Evolutionary conservation across 2,329 filamentous ascomycete species (phyloP).

Genomic region (Fusarium sambucinum): DNA sequence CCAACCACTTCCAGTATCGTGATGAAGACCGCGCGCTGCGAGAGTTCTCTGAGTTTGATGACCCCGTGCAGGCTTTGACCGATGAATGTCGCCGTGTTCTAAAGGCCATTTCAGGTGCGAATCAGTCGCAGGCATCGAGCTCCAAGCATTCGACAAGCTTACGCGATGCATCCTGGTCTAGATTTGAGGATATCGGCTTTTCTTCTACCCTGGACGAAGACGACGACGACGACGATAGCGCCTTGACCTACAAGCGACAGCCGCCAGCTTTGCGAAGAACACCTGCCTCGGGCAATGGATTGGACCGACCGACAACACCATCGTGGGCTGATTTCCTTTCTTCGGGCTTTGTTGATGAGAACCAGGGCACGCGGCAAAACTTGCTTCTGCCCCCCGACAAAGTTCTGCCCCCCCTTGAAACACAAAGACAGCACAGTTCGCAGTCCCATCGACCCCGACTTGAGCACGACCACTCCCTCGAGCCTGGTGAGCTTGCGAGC

Average conservation of each 20-base stretch:
- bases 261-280: constrained; percentile 69
- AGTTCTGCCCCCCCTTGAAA: constrained; percentile 85
- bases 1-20: constrained; percentile 95
- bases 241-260: constrained; percentile 55
- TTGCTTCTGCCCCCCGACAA: constrained; percentile 92
- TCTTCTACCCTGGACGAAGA: constrained; percentile 79
- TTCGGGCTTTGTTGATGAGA: constrained; percentile 87
- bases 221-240: constrained; percentile 71
- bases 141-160: constrained; percentile 78
- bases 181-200: constrained; percentile 96
- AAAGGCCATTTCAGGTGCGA: constrained; percentile 86
- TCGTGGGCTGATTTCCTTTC: constrained; percentile 99
- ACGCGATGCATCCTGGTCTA: constrained; percentile 92
- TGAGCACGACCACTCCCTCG: constrained; percentile 76
- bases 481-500: constrained; percentile 94
- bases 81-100: constrained; percentile 95
- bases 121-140: constrained; percentile 82
- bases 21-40: constrained; percentile 88
- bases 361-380: constrained; percentile 69
- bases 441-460: constrained; percentile 83
- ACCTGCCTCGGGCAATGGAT: constrained; percentile 75
- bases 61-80: constrained; percentile 87
- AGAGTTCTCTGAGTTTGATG: constrained; percentile 87
- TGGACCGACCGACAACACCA: constrained; percentile 89
- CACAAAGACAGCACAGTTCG: constrained; percentile 81